These are phyloP conservation scores for Gynostemma pentaphyllum DNA, from an alignment of 306 rosid genomes.

Conservation along the genomic window DNA sequence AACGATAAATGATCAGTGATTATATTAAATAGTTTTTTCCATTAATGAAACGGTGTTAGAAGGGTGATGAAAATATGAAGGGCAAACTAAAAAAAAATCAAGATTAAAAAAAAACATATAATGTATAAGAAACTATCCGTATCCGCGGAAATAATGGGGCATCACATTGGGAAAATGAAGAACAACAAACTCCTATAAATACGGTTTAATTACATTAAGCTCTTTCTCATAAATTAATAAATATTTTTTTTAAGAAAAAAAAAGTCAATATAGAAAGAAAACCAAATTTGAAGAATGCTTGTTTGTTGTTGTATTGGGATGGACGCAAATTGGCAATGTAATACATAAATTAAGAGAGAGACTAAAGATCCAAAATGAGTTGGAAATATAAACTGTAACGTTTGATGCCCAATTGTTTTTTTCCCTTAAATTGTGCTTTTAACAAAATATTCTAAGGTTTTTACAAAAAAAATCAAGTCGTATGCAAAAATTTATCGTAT, in stretches of 20 bases:
- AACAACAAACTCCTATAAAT: conserved; percentile 1
- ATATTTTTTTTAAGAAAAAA: not conserved
- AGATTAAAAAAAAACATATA: not conserved
- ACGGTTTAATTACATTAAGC: not conserved
- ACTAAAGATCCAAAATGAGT: not conserved
- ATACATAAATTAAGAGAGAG: not conserved
- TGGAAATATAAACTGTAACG: not conserved
- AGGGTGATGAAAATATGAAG: too few species aligned
- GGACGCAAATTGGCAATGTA: not conserved
- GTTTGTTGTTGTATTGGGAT: conserved; percentile 10
- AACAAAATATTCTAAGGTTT: too few species aligned
- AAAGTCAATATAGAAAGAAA: not conserved
- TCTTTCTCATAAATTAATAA: not conserved
- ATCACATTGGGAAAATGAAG: conserved; percentile 11
- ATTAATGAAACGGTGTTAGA: too few species aligned
- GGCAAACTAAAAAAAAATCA: too few species aligned
- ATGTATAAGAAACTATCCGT: not conserved
- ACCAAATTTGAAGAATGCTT: not conserved
- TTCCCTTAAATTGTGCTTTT: too few species aligned
- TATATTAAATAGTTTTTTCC: too few species aligned
- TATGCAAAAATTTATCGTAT: too few species aligned
- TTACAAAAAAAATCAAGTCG: too few species aligned
- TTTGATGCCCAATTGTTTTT: too few species aligned
- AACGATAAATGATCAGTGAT: too few species aligned
- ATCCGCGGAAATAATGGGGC: conserved; percentile 8